Evolutionary conservation across 108 stramenopile species (phyloP), one percentile per base, ranked within the genome.

Genomic region (Fistulifera pelliculosa): DNA sequence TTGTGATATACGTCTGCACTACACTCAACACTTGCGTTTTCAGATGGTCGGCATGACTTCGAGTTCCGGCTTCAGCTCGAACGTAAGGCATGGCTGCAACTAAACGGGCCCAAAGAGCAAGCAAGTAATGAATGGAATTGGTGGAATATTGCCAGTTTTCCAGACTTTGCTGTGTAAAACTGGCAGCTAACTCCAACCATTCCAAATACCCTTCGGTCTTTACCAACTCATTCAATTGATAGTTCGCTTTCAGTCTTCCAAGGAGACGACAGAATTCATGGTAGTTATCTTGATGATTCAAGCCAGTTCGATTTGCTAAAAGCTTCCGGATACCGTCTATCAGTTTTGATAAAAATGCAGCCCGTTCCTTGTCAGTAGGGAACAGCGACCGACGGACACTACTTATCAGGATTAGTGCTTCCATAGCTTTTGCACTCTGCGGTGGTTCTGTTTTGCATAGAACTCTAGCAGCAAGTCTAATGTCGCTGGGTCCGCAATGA

Each of bases 71-170:
- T 41, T 94, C 94, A 17, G 90, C 80, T 47, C 94, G 74, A 27
- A 98, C 92, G 66, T 98, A 97, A 0, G 98, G 98, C 22, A 98
- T 89, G n/a, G 98, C 98, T 6, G 95, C 92, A 23, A 97, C 96
- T 41, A 98, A 70, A 22, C 95, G 65, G 7, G 89, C 94, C 95
- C 96, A 99, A 45, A 99, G 75, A 16, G 92, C 92, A 40, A 99
- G 67, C 38, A 99, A 72, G 64, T 99, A 99, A 67, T 97, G 96
- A 56, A 99, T 94, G 23, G 89, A 89, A 65, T 95, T 97, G 45
- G 89, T 93, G 56, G 71, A 74, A 66, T 93, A 96, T 61, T 97
- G 95, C 95, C 95, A 96, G 68, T 97, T 94, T 60, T 83, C 71
- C 40, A 97, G 86, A 12, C 90, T 90, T 61, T 91, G 77, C 15